Percentiles rank a stretch among this genome's conserved stretches.
phyloP scores from a whole-genome alignment of 1,284 basidiomycete species.

The Melampsora americana region DNA sequence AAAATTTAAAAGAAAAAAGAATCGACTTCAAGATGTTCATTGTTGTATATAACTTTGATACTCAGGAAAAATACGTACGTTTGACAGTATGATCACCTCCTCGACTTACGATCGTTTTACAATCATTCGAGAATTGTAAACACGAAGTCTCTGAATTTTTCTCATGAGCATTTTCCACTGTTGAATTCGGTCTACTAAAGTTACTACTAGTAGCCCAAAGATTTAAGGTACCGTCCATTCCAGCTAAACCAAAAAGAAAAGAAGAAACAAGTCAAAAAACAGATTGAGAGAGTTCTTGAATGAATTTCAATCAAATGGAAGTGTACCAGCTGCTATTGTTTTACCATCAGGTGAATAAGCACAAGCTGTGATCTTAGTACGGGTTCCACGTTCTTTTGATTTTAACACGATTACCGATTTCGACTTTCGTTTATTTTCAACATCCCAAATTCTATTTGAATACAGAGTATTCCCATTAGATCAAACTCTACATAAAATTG shows the following conservation, averaged over 20 bases:
- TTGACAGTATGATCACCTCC: slow-evolving; percentile 93
- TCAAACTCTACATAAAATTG: slow-evolving; percentile 6
- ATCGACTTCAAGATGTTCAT: too few relatives aligned
- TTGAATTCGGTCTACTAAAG: slow-evolving; percentile 80
- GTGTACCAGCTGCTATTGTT: slow-evolving; percentile 81
- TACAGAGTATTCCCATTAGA: slow-evolving; percentile 13
- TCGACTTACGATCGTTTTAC: slow-evolving; percentile 72
- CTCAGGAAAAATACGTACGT: slow-evolving; percentile 62
- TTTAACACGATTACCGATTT: slow-evolving; percentile 92
- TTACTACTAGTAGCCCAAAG: slow-evolving; percentile 90
- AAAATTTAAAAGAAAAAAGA: too few relatives aligned
- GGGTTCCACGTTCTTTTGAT: slow-evolving; percentile 88
- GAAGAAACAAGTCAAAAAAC: slow-evolving; percentile 7
- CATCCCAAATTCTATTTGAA: slow-evolving; percentile 78
- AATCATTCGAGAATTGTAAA: slow-evolving; percentile 78
- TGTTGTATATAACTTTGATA: too few relatives aligned
- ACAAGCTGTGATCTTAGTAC: slow-evolving; percentile 85
- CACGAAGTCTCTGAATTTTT: slow-evolving; percentile 79
- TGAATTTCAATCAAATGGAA: too few relatives aligned
- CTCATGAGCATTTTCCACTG: slow-evolving; percentile 77
- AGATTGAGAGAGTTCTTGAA: neutral
- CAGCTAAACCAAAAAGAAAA: slow-evolving; percentile 60
- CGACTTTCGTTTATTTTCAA: slow-evolving; percentile 80
- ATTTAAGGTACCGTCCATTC: slow-evolving; percentile 83
- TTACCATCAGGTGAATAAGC: slow-evolving; percentile 80